A percentile compares a stretch with the other conserved stretches of the same genome.
These are phyloP conservation scores for Aspergillus thermomutatus DNA, from an alignment of 2,329 filamentous ascomycete genomes.

Conservation along the genomic window DNA sequence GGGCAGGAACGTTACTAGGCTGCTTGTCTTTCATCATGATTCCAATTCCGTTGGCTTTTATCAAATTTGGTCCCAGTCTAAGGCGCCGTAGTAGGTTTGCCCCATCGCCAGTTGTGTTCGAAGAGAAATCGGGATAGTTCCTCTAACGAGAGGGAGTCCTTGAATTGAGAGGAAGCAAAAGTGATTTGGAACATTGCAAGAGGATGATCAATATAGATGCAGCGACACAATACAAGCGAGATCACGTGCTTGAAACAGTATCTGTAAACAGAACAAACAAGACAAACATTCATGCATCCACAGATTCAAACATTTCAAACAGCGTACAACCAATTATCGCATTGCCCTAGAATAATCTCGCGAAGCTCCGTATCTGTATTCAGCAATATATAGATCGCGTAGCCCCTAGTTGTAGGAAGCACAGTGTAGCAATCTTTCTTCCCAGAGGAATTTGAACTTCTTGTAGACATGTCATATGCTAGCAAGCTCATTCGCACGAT, in stretches of 20 bases:
- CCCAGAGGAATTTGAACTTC: not conserved
- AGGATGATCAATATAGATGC: not conserved
- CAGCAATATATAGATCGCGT: not conserved
- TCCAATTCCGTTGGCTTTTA: slow-evolving; percentile 37
- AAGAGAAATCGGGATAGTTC: slow-evolving; percentile 8
- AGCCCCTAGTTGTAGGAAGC: too few species aligned
- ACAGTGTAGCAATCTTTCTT: not conserved
- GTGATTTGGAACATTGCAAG: not conserved
- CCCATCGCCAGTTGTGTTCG: slow-evolving; percentile 12
- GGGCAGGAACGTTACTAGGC: slow-evolving; percentile 38
- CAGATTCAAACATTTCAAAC: not conserved
- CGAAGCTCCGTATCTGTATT: too few species aligned
- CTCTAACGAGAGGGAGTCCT: not conserved
- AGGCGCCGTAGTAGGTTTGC: slow-evolving; percentile 28
- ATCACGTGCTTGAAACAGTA: not conserved
- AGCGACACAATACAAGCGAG: not conserved
- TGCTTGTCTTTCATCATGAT: slow-evolving; percentile 35
- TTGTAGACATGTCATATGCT: not conserved
- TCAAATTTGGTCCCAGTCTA: slow-evolving; percentile 28
- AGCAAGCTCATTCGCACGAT: not conserved
- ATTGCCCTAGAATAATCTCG: not conserved
- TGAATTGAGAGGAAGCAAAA: not conserved
- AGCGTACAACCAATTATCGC: not conserved
- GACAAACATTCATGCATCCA: not conserved
- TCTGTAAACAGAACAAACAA: not conserved